Base-by-base conservation (phyloP, 768 basidiomycete species). In the Leccinum barrowsii region DNA sequence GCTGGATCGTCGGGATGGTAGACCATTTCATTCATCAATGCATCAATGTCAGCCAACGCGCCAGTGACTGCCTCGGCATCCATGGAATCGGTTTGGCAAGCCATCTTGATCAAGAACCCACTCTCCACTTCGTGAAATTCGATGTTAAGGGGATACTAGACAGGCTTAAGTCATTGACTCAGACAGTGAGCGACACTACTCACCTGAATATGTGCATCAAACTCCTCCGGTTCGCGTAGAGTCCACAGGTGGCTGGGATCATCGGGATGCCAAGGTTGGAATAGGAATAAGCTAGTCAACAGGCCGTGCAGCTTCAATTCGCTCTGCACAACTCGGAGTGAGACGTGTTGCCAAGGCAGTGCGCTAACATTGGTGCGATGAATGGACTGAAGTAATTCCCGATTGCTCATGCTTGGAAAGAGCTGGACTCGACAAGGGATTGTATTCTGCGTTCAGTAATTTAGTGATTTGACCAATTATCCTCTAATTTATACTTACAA, bases 391-490 rank as follows among this genome's bases (percentile, higher is more conserved):
- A 81, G 67, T 4, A 80, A 50, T 7, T 73, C 73, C 34, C 66
- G 67, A 56, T 76, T 78, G 4, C 50, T 63, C 47, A 63, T 55
- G 5, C 49, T 49, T 13, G 49, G 54, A 11, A 56, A 59, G 32
- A 81, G 46, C n/a, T 55, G 69, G 50, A 80, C 64, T 8, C 79
- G 75, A 53, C 73, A 80, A 6, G 79, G 80, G 17, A 26, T 26
- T 26, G 24, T 26, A 26, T 26, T 26, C 24, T 26, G 24, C 24
- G 1, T 26, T 26, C 24, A 26, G 5, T n/a, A 26, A 26, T 26
- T 26, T 6, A 26, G 24, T 26, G 24, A 26, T 26, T 26, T 26
- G 24, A 26, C 24, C 24, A 26, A 7, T 6, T 26, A 26, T 26
- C 24, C 6, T 26, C 24, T 26, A 26, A 26, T 26, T 52, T 35